These are phyloP conservation scores for Drosera capensis DNA, from an alignment of 148 eudicot genomes.

Conservation along the genomic window DNA sequence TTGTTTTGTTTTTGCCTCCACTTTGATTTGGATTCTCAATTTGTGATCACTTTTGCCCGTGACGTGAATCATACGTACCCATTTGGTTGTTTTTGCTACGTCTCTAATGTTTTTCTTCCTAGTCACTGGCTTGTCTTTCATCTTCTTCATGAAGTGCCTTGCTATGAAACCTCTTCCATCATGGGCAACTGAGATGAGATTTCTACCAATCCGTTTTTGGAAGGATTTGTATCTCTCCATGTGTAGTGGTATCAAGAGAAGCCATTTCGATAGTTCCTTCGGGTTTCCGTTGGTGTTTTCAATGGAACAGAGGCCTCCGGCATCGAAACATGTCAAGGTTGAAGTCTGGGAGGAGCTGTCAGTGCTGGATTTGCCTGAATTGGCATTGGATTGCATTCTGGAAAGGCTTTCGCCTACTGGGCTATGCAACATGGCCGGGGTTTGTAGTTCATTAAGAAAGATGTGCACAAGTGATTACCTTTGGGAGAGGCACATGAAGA, in stretches of 20 bases:
- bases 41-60: no score
- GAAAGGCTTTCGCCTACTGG: conserved; percentile 73
- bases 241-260: conserved; percentile 3
- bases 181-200: conserved; percentile 63
- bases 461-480: conserved; percentile 63
- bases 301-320: conserved; percentile 18
- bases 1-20: no score
- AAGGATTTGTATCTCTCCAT: conserved; percentile 33
- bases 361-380: conserved; percentile 71
- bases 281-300: conserved; percentile 12
- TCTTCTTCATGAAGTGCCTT: conserved; percentile 52
- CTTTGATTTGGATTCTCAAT: no score
- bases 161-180: conserved; percentile 49
- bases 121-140: conserved; percentile 51
- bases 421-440: conserved; percentile 61
- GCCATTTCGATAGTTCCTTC: conserved; percentile 13
- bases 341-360: conserved; percentile 19
- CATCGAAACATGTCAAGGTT: conserved; percentile 15
- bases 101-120: conserved; percentile 30
- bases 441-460: conserved; percentile 48
- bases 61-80: no score
- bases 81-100: no score
- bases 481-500: conserved; percentile 68
- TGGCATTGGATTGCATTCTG: conserved; percentile 72
- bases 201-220: conserved; percentile 42